Percentiles rank a stretch among this genome's conserved stretches.
Conservation (phyloP, 2,329 filamentous ascomycete species). For the Tolypocladium guangdongense region DNA sequence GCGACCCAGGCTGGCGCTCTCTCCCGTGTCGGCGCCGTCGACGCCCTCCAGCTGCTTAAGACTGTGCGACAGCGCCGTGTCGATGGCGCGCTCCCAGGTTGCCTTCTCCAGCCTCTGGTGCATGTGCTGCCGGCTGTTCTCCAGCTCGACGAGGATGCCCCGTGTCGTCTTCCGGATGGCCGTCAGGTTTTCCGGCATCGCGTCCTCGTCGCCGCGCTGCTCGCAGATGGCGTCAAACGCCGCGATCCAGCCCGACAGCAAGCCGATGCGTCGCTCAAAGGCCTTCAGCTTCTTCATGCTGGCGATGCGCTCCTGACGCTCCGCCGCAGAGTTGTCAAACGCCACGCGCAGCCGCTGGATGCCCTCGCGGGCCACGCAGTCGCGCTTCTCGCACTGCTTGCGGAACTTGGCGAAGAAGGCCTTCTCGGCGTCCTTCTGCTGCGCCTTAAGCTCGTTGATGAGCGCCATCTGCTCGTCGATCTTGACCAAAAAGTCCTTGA, state of each 20-base stretch:
- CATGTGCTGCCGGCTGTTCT: conserved; percentile 81
- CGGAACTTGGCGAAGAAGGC: conserved; percentile 79
- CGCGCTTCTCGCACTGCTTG: conserved; percentile 80
- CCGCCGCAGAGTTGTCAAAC: conserved; percentile 67
- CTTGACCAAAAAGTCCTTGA: conserved; percentile 98
- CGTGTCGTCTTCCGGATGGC: conserved; percentile 80
- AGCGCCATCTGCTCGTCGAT: conserved; percentile 97
- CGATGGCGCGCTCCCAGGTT: conserved; percentile 80
- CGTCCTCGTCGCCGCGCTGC: conserved; percentile 39
- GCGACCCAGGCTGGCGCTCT: conserved; percentile 60
- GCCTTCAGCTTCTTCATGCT: conserved; percentile 75
- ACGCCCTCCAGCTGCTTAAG: conserved; percentile 63
- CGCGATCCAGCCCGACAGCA: conserved; percentile 86
- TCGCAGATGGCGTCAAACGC: conserved; percentile 81
- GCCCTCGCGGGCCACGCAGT: conserved; percentile 64
- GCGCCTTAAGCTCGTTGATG: conserved; percentile 89
- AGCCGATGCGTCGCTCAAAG: conserved; percentile 72
- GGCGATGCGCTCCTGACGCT: conserved; percentile 67
- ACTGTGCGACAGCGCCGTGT: conserved; percentile 79
- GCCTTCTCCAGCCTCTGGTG: conserved; percentile 71
- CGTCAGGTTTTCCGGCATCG: conserved; percentile 56
- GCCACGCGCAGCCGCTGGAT: conserved; percentile 68
- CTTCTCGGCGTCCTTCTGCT: conserved; percentile 81
- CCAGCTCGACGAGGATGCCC: conserved; percentile 80
- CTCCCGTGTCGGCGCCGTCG: conserved; percentile 36